phyloP scores from a whole-genome alignment of 2,329 filamentous ascomycete species.

The Colletotrichum tropicale region DNA sequence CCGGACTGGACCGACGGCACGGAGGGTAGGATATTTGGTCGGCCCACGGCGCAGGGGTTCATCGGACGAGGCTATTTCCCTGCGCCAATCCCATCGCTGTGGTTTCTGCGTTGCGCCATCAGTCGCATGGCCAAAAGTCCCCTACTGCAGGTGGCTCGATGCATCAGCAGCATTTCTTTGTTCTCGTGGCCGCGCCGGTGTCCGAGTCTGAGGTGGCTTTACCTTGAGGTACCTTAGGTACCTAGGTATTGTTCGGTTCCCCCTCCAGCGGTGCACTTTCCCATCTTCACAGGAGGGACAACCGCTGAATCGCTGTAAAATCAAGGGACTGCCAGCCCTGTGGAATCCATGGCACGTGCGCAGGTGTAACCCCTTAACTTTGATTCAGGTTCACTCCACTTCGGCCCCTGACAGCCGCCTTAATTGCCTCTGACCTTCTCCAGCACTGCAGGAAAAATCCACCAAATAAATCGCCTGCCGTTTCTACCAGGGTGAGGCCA shows the following conservation, averaged over 20 bases:
- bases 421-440: background rate
- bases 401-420: background rate
- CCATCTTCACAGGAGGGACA: background rate
- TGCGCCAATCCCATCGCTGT: constrained; percentile 6
- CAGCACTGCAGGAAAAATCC: background rate
- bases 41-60: constrained; percentile 11
- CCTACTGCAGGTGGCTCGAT: background rate
- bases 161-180: background rate
- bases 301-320: background rate
- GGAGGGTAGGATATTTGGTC: background rate
- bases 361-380: constrained; percentile 14
- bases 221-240: background rate
- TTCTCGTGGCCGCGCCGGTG: background rate
- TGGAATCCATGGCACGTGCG: constrained; percentile 11
- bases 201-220: background rate
- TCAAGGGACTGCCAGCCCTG: constrained; percentile 3
- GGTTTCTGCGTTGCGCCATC: background rate
- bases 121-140: background rate
- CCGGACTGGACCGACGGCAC: background rate
- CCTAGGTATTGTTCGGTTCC: background rate
- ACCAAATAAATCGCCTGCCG: background rate
- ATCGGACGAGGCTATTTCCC: constrained; percentile 6
- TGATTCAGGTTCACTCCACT: background rate
- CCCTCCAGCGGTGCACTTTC: background rate
- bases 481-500: background rate